Base-by-base conservation (phyloP, 495 filamentous ascomycete species). In the Stereocaulon alpinum region DNA sequence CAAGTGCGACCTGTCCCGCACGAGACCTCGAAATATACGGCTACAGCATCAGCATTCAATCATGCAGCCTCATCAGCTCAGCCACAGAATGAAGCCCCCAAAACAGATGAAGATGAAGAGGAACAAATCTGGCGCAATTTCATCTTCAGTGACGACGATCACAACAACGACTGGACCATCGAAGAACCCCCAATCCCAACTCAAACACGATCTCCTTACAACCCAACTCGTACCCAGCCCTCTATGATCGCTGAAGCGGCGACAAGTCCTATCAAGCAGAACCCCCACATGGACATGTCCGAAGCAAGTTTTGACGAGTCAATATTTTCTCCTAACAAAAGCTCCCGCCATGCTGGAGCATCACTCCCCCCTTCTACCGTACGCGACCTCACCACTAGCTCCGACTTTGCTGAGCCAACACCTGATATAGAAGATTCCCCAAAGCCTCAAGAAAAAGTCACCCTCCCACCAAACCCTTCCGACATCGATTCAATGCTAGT, bases 211-310 rank as follows among this genome's bases (percentile, higher is more conserved):
- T 15, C 17, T 22, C 30, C 30, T 49, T n/a, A 32, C 34, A 29
- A 55, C 24, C 34, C 20, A 40, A 43, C 34, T 5, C 42, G 45
- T 1, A 63, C 51, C 22, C 60, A 65, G 18, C 52, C 61, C 14
- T 60, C 60, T 18, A 57, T 58, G 49, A 4, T 61, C 55, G 58
- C 61, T 27, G 58, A 64, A 58, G 45, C 41, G 42, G 53, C 52
- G 14, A 64, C 62, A 24, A 64, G 62, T 30, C 62, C 62, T 14
- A 14, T 61, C 7, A 64, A 61, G 53, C 62, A 64, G 29, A 61
- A 64, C 22, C 62, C 53, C 2, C 62, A 64, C 17, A 24, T 63
- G n/a, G 58, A 64, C 11, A 14, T 58, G 18, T 49, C 40, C 10
- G 43, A 51, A 30, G 22, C 34, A 40, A 49, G 34, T 6, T 40